phyloP scores from a whole-genome alignment of 1,139 yeast species.

The Geotrichum histeridarum region DNA sequence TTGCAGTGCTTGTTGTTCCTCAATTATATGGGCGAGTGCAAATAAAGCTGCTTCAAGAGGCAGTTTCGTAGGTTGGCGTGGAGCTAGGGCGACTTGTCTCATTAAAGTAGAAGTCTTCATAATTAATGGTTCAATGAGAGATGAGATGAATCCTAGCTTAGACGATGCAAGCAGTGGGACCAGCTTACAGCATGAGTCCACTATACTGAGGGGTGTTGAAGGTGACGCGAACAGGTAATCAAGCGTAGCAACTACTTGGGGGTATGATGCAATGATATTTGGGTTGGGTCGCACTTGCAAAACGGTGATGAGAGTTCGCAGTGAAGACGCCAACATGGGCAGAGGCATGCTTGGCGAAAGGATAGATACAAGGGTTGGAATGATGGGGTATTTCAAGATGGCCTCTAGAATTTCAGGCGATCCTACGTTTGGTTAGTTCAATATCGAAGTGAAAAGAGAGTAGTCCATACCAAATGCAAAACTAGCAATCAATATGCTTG shows the following conservation, averaged over 20 bases:
- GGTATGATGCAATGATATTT: conserved; percentile 24
- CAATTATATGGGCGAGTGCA: conserved; percentile 31
- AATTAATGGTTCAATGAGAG: conserved; percentile 22
- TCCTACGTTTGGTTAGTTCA: conserved; percentile 15
- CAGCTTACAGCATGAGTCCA: conserved; percentile 27
- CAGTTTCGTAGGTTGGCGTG: conserved; percentile 7
- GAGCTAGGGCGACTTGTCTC: conserved; percentile 1
- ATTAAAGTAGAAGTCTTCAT: conserved; percentile 22
- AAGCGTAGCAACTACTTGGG: conserved; percentile 26
- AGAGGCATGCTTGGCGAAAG: conserved; percentile 21
- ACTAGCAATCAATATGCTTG: conserved; percentile 33
- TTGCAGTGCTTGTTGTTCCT: conserved; percentile 22
- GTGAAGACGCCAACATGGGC: conserved; percentile 25
- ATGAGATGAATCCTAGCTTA: conserved; percentile 19
- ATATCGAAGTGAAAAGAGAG: background rate
- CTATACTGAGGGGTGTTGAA: conserved; percentile 21
- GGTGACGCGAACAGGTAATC: conserved; percentile 23
- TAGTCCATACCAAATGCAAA: conserved; percentile 31
- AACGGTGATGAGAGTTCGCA: conserved; percentile 29
- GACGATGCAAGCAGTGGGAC: conserved; percentile 28
- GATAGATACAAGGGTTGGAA: conserved; percentile 24
- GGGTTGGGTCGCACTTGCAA: conserved; percentile 27
- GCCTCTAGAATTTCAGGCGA: conserved; percentile 25
- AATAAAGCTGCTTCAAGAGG: conserved; percentile 29
- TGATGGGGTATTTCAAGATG: conserved; percentile 25